These are phyloP conservation scores for Alnus glutinosa DNA, from an alignment of 306 rosid genomes.

Conservation along the genomic window DNA sequence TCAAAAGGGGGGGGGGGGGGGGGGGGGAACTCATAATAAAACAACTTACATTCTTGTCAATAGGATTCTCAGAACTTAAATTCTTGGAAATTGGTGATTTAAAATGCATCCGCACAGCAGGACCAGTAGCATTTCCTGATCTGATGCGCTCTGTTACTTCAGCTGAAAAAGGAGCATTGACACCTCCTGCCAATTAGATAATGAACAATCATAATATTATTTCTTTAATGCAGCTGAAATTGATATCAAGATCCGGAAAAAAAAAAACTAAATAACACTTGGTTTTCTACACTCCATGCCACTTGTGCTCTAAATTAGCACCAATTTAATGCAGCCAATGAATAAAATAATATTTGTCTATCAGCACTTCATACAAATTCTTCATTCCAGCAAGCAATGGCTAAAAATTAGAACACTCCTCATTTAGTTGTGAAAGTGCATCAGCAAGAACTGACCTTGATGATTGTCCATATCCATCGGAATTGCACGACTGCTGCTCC, in stretches of 20 bases:
- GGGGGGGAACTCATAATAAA: too few relatives aligned
- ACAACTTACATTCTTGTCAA: conserved; percentile 63
- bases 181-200: conserved; percentile 34
- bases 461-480: conserved; percentile 55
- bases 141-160: conserved; percentile 61
- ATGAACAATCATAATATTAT: conserved; percentile 12
- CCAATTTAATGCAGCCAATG: background rate
- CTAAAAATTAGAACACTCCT: background rate
- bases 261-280: background rate
- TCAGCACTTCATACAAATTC: background rate
- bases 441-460: conserved; percentile 52
- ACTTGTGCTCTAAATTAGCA: background rate
- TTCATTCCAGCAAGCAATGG: background rate
- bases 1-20: too few relatives aligned
- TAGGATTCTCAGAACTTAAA: conserved; percentile 56
- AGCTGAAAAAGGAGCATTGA: conserved; percentile 39
- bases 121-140: conserved; percentile 54
- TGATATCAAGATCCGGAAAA: background rate
- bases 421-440: conserved; percentile 1
- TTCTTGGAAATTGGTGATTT: conserved; percentile 61
- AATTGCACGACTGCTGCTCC: conserved; percentile 54
- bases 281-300: background rate
- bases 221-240: conserved; percentile 6
- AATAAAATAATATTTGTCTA: background rate
- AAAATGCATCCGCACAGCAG: conserved; percentile 72